Evolutionary conservation across 352 stramenopile species (phyloP).

Genomic region (Phytopythium chamaehyphon): DNA sequence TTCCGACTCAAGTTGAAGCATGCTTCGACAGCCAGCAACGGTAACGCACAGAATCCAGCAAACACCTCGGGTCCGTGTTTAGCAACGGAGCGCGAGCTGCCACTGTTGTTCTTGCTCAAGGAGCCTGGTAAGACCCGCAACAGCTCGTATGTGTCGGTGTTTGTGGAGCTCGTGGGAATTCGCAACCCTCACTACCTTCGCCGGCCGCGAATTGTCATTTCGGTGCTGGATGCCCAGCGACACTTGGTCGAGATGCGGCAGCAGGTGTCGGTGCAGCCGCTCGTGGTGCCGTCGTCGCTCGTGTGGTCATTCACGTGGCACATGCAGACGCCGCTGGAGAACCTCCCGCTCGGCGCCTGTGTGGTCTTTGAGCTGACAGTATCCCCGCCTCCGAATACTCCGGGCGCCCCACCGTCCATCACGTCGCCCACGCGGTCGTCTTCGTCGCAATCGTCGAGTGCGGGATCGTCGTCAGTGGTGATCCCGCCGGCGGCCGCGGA

Average conservation of each 20-base stretch:
- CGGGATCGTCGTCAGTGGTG: slow-evolving; percentile 8
- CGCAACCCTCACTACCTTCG: slow-evolving; percentile 44
- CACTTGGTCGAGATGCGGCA: slow-evolving; percentile 76
- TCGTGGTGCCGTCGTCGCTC: slow-evolving; percentile 47
- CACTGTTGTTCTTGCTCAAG: slow-evolving; percentile 68
- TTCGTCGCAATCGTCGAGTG: slow-evolving; percentile 32
- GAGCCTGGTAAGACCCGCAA: slow-evolving; percentile 65
- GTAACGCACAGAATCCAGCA: slow-evolving; percentile 9
- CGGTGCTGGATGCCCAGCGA: slow-evolving; percentile 56
- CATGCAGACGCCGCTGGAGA: slow-evolving; percentile 92
- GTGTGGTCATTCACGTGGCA: slow-evolving; percentile 90
- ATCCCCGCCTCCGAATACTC: slow-evolving; percentile 16
- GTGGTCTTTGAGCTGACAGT: slow-evolving; percentile 68
- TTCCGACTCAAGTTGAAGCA: slow-evolving; percentile 6
- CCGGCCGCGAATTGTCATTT: slow-evolving; percentile 66
- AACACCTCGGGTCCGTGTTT: slow-evolving; percentile 1
- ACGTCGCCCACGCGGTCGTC: slow-evolving; percentile 42
- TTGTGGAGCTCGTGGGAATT: slow-evolving; percentile 69
- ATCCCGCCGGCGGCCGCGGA: slow-evolving; percentile 26
- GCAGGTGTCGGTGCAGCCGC: slow-evolving; percentile 66
- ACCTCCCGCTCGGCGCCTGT: slow-evolving; percentile 70
- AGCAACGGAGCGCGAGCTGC: slow-evolving; percentile 22
- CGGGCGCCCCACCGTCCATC: not conserved
- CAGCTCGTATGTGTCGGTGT: slow-evolving; percentile 81
- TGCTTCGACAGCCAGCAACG: not conserved